These are phyloP conservation scores for Ilex paraguariensis DNA, from an alignment of 305 asterid species.

Conservation along the genomic window DNA sequence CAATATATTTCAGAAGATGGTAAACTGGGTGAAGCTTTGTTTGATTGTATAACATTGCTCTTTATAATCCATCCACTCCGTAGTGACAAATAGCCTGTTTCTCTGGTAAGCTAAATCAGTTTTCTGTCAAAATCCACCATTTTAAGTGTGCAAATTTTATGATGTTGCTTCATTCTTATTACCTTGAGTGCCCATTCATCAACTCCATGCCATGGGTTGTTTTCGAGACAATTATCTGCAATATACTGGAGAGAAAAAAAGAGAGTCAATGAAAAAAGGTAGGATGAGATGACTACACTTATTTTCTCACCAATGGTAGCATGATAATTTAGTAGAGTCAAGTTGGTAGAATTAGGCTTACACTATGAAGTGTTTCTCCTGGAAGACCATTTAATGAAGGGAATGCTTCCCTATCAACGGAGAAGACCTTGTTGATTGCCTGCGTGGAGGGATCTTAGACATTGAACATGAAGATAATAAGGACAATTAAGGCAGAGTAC, in stretches of 20 bases:
- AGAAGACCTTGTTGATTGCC: slow-evolving; percentile 86
- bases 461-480: not conserved
- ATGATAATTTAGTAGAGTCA: not conserved
- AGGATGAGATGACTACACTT: no score
- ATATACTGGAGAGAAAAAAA: slow-evolving; percentile 51
- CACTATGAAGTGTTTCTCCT: slow-evolving; percentile 85
- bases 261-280: not conserved
- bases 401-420: slow-evolving; percentile 88
- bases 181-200: slow-evolving; percentile 92
- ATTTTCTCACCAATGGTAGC: no score
- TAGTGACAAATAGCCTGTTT: no score
- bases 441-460: slow-evolving; percentile 23
- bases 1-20: no score
- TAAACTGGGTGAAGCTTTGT: no score
- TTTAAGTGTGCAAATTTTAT: not conserved
- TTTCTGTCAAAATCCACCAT: not conserved
- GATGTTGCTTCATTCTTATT: slow-evolving; percentile 10
- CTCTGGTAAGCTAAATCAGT: no score
- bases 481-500: not conserved
- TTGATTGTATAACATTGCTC: no score
- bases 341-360: slow-evolving; percentile 27
- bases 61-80: no score
- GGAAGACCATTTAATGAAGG: slow-evolving; percentile 90
- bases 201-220: slow-evolving; percentile 84
- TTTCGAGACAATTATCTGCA: slow-evolving; percentile 68